A percentile compares a stretch with the other conserved stretches of the same genome.
phyloP scores from a whole-genome alignment of 2,329 filamentous ascomycete genomes.

The Penicillium sp. region DNA sequence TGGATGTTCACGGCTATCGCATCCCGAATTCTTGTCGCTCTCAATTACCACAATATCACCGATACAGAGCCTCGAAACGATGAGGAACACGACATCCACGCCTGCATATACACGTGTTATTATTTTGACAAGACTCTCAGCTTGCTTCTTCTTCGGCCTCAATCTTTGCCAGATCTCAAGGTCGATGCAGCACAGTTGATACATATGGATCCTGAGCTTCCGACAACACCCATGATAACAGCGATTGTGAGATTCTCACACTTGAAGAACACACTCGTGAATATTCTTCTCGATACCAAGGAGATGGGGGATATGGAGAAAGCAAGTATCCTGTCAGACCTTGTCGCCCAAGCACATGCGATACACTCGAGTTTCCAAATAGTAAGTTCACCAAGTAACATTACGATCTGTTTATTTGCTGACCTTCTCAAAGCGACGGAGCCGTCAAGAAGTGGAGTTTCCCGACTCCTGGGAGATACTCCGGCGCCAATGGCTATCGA shows the following conservation, averaged over 20 bases:
- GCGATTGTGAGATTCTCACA: constrained; percentile 18
- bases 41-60: constrained; percentile 26
- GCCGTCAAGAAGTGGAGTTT: constrained; percentile 14
- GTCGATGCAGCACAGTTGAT: constrained; percentile 17
- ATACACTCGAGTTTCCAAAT: constrained; percentile 17
- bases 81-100: constrained; percentile 20
- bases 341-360: constrained; percentile 16
- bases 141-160: constrained; percentile 22
- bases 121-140: constrained; percentile 24
- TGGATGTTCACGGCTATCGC: constrained; percentile 23
- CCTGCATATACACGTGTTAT: constrained; percentile 23
- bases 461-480: constrained; percentile 13
- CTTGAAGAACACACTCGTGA: constrained; percentile 13
- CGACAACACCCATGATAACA: constrained; percentile 18
- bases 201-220: constrained; percentile 18
- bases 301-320: constrained; percentile 16
- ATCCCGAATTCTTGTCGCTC: constrained; percentile 17
- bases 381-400: constrained; percentile 6
- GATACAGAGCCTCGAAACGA: constrained; percentile 13
- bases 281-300: constrained; percentile 18
- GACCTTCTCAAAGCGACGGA: constrained; percentile 9
- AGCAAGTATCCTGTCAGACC: constrained; percentile 19
- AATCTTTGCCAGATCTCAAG: constrained; percentile 22
- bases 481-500: constrained; percentile 19
- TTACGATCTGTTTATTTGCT: not conserved